Conservation (phyloP, 768 basidiomycete species). For the Agaricus blazei region DNA sequence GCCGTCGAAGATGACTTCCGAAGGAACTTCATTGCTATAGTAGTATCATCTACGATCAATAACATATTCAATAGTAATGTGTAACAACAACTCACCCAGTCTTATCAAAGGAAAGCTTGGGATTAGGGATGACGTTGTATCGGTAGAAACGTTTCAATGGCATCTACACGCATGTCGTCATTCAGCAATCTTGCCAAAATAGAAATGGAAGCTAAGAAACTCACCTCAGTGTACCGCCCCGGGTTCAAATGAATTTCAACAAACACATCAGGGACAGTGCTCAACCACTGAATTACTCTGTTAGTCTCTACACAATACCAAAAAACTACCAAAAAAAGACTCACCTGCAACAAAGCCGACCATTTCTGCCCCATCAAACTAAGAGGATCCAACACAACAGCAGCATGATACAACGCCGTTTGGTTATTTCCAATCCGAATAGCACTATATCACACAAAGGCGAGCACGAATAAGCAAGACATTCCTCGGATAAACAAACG, state of each 20-base stretch:
- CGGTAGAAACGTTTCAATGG: constrained; percentile 93
- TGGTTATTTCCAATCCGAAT: constrained; percentile 65
- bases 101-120: constrained; percentile 53
- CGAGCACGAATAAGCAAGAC: neutral
- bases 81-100: constrained; percentile 49
- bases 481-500: neutral
- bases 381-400: constrained; percentile 77
- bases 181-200: neutral
- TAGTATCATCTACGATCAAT: neutral
- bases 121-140: constrained; percentile 50
- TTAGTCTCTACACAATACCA: neutral
- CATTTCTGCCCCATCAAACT: constrained; percentile 84
- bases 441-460: constrained; percentile 34
- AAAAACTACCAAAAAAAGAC: too few relatives aligned
- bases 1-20: constrained; percentile 58
- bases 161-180: constrained; percentile 42
- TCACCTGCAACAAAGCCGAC: constrained; percentile 72
- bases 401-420: constrained; percentile 65
- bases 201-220: constrained; percentile 10
- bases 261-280: constrained; percentile 56
- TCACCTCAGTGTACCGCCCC: constrained; percentile 58
- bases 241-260: constrained; percentile 84
- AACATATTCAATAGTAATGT: neutral
- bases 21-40: constrained; percentile 50
- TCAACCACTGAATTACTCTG: constrained; percentile 47